These are phyloP conservation scores for Trypanosoma lewisi DNA, from an alignment of 208 protist species.

Conservation along the genomic window DNA sequence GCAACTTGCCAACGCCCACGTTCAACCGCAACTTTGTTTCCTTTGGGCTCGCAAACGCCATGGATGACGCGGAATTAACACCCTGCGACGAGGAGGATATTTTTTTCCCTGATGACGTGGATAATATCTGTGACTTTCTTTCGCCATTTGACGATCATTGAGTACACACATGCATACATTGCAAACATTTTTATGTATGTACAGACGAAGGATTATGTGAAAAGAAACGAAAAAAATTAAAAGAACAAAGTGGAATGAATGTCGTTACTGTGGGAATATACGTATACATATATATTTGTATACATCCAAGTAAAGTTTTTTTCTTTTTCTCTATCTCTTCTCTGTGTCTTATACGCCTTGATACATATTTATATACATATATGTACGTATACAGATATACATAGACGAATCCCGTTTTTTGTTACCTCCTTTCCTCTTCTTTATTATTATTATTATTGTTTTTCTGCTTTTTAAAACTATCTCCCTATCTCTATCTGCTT, in stretches of 20 bases:
- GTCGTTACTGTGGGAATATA: not conserved
- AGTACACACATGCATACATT: not conserved
- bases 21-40: not conserved
- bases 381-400: conserved; percentile 6
- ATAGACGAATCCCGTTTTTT: conserved; percentile 8
- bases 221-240: conserved; percentile 3
- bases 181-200: not conserved
- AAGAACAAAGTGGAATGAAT: not conserved
- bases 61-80: not conserved
- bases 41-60: not conserved
- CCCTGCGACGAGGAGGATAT: not conserved
- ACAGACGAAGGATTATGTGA: not conserved
- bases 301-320: too few species aligned
- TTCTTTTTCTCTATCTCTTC: not conserved
- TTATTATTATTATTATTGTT: conserved; percentile 16
- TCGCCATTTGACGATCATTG: conserved; percentile 1
- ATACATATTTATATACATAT: conserved; percentile 7
- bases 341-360: not conserved
- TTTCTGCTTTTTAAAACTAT: conserved; percentile 13
- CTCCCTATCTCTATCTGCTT: conserved; percentile 2
- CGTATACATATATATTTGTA: not conserved
- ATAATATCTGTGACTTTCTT: conserved; percentile 10
- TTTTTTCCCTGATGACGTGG: not conserved
- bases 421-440: conserved; percentile 7
- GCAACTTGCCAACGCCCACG: not conserved